Conservation (phyloP, 1,284 basidiomycete species). For the Mycena sp. region DNA sequence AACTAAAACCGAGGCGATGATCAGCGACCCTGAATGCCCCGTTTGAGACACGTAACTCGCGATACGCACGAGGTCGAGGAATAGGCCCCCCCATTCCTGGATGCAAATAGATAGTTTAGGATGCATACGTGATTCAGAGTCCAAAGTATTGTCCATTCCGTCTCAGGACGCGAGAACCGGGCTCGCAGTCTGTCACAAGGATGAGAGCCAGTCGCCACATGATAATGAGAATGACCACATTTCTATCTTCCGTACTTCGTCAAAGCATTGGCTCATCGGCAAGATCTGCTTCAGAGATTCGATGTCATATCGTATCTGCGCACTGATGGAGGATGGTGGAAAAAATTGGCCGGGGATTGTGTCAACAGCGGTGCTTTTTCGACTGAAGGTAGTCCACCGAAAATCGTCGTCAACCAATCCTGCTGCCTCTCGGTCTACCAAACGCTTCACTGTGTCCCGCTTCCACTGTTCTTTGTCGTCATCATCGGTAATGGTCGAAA, state of each 20-base stretch:
- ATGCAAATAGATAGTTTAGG: no score
- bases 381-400: neutral
- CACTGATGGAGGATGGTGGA: neutral
- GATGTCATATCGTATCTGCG: neutral
- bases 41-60: no score
- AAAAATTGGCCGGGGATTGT: neutral
- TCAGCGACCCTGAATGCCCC: no score
- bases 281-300: neutral
- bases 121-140: neutral
- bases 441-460: no score
- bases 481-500: no score
- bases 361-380: neutral
- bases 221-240: neutral
- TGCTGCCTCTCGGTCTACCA: neutral
- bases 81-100: no score
- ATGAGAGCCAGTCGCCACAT: neutral
- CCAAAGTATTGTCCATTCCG: conserved; percentile 1
- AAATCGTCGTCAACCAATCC: neutral
- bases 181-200: neutral
- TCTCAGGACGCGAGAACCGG: neutral
- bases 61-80: no score
- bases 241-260: neutral
- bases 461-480: no score
- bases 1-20: no score
- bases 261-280: neutral